Conservation (phyloP, 1,284 basidiomycete genomes). For the Fistulina hepatica region DNA sequence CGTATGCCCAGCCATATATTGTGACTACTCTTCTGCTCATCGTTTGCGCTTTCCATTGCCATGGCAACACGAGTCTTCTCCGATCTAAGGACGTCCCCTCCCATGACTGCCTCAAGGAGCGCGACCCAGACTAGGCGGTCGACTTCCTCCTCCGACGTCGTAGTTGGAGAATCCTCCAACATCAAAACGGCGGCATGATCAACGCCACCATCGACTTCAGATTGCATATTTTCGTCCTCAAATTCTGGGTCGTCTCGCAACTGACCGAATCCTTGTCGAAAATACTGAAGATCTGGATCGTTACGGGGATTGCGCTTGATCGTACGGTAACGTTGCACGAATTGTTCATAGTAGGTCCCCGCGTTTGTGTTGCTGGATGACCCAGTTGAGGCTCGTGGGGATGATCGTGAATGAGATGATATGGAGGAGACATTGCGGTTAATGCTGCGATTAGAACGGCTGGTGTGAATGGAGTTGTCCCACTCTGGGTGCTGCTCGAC, state of each 20-base stretch:
- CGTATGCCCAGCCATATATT: conserved; percentile 88
- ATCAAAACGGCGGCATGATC: conserved; percentile 26
- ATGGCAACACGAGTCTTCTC: conserved; percentile 86
- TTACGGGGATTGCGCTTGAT: conserved; percentile 54
- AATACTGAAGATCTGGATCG: conserved; percentile 67
- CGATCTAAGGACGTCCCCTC: conserved; percentile 85
- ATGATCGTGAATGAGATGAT: too few relatives aligned
- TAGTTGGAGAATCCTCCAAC: conserved; percentile 29
- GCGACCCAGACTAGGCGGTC: conserved; percentile 90
- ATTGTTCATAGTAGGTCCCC: conserved; percentile 71
- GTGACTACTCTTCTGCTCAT: conserved; percentile 59
- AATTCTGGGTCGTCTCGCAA: conserved; percentile 64
- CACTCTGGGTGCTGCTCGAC: too few relatives aligned
- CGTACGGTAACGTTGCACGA: conserved; percentile 60
- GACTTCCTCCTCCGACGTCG: conserved; percentile 52
- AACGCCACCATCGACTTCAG: conserved; percentile 32
- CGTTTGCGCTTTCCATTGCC: conserved; percentile 52
- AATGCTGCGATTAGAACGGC: too few relatives aligned
- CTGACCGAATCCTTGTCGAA: conserved; percentile 60
- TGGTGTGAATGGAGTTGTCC: too few relatives aligned
- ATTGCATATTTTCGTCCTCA: conserved; percentile 56
- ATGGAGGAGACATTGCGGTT: too few relatives aligned
- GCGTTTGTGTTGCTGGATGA: too few relatives aligned
- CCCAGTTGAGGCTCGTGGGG: too few relatives aligned
- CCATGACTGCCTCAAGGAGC: conserved; percentile 85